Base-by-base conservation (phyloP, 225 moss, liverwort and hornwort species). In the Marchantia paleacea region DNA sequence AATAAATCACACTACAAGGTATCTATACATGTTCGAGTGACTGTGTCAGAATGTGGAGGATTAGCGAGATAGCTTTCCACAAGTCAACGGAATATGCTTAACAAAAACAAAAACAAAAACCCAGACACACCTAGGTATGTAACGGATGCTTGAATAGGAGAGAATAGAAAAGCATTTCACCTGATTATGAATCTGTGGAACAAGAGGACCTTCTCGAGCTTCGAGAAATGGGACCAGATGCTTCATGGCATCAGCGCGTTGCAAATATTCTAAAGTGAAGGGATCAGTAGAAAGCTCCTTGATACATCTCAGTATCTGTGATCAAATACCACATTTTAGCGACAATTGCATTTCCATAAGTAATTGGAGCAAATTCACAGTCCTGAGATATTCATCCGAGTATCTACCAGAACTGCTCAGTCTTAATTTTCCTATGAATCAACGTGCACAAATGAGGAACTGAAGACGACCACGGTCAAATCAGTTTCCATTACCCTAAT, bases 231-330 rank as follows among this genome's bases (percentile, higher is more conserved):
- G 92, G 74, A 97, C 92, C 77, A 97, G 92, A 86, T 94, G 94
- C 90, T 97, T 97, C 85, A 97, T 97, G 24, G 94, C 97, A 91
- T 97, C 93, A 80, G 94, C 97, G 78, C 94, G 88, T 93, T 97
- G 97, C 88, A 97, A 85, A 52, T 82, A 89, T 82, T 97, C 97
- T 82, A 94, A 81, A 29, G 94, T 93, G 72, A 86, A 90, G 7
- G 97, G 92, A 75, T 97, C 97, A 54, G 87, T 86, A 55, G 97
- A 97, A 13, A 97, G 87, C 86, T 97, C 93, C 83, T 97, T 94
- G 78, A 97, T 90, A 81, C 93, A 93, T 80, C 90, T 91, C 85
- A 97, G 81, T 72, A 97, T 91, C 97, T 97, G 88, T 80, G 81
- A 25, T 60, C 57, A 28, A 70, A 75, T 6, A 10, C 24, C 50